A percentile compares a stretch with the other conserved stretches of the same genome.
phyloP scores from a whole-genome alignment of 805 yeast species.

The Hanseniaspora meyeri region DNA sequence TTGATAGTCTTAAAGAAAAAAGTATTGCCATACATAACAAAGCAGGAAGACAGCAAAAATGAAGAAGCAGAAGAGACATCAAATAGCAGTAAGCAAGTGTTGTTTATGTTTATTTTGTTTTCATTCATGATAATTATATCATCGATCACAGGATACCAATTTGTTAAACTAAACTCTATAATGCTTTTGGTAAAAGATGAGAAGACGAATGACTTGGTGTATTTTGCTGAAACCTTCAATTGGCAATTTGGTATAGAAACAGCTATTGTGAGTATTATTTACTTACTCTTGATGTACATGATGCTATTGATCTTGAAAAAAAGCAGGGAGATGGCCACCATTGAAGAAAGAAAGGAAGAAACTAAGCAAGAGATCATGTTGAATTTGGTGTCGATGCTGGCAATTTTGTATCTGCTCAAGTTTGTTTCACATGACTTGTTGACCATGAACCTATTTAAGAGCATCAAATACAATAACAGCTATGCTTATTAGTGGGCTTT shows the following conservation, averaged over 20 bases:
- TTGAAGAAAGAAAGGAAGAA: neutral
- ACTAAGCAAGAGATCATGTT: neutral
- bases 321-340: conserved; percentile 18
- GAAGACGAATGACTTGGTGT: conserved; percentile 39
- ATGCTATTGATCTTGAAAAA: conserved; percentile 34
- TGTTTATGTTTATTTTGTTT: neutral
- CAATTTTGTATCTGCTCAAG: neutral
- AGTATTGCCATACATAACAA: conserved; percentile 23
- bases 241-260: conserved; percentile 66
- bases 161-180: conserved; percentile 44
- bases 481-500: neutral
- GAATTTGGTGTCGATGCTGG: neutral
- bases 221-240: conserved; percentile 50
- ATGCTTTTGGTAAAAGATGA: conserved; percentile 46
- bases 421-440: neutral
- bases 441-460: neutral
- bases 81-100: neutral
- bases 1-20: conserved; percentile 41
- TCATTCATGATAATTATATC: conserved; percentile 27
- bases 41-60: conserved; percentile 3
- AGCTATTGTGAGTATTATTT: conserved; percentile 39
- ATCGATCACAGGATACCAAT: conserved; percentile 51
- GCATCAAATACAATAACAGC: neutral
- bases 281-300: conserved; percentile 34
- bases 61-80: neutral